Percentiles rank a stretch among this genome's conserved stretches.
These are phyloP conservation scores for Clonostachys solani DNA, from an alignment of 2,329 filamentous ascomycete genomes.

Conservation along the genomic window DNA sequence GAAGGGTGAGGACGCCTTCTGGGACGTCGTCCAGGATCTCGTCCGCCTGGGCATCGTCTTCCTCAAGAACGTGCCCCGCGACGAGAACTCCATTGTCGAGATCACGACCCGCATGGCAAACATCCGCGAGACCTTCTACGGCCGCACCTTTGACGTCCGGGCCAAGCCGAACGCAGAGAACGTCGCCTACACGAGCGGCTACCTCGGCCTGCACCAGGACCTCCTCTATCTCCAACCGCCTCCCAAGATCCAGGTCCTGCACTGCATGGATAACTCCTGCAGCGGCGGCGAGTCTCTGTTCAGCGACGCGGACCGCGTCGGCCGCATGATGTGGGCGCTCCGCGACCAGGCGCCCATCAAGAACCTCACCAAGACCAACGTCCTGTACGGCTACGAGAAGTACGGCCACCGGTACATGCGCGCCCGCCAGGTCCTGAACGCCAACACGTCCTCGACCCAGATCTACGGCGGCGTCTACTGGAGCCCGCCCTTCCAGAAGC, in stretches of 20 bases:
- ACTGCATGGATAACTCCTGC: conserved; percentile 80
- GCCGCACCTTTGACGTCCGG: conserved; percentile 83
- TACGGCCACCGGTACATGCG: conserved; percentile 56
- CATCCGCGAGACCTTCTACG: conserved; percentile 86
- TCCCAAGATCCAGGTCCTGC: conserved; percentile 81
- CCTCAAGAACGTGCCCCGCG: conserved; percentile 67
- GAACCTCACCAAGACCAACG: neutral
- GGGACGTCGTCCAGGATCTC: conserved; percentile 58
- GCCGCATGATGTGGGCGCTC: conserved; percentile 22
- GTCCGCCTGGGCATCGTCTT: conserved; percentile 70
- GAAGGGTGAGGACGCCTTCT: conserved; percentile 49
- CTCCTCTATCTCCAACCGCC: conserved; percentile 79
- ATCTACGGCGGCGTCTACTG: conserved; percentile 41
- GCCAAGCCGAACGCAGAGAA: conserved; percentile 83
- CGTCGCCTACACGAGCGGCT: conserved; percentile 81
- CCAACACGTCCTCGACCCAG: conserved; percentile 7
- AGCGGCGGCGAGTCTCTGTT: conserved; percentile 84
- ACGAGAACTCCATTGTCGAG: conserved; percentile 58
- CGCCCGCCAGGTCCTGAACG: neutral
- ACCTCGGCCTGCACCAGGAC: conserved; percentile 89
- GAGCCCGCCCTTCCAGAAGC: conserved; percentile 76
- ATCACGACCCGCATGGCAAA: conserved; percentile 72
- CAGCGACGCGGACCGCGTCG: conserved; percentile 67
- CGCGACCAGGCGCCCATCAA: conserved; percentile 16
- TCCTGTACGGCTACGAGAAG: conserved; percentile 69